Conservation (phyloP, 148 eudicot genomes). For the Spergularia marina region DNA sequence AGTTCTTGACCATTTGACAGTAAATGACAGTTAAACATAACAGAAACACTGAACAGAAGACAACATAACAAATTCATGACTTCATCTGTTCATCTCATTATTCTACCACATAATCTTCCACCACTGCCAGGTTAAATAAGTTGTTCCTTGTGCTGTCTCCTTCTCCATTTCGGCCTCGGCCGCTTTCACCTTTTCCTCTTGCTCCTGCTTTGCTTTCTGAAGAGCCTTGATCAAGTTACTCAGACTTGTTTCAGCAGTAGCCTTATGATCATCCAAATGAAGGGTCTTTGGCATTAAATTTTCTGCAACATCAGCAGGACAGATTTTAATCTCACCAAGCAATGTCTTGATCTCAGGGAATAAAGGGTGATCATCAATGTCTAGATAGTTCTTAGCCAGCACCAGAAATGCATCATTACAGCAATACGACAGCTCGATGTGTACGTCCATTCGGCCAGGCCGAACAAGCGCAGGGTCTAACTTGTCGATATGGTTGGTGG, state of each 20-base stretch:
- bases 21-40: too few species aligned
- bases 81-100: too few species aligned
- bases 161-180: not conserved
- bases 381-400: constrained; percentile 38
- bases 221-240: constrained; percentile 32
- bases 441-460: constrained; percentile 44
- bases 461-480: constrained; percentile 40
- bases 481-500: constrained; percentile 37
- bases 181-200: constrained; percentile 21
- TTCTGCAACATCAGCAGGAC: constrained; percentile 50
- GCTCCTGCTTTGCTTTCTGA: constrained; percentile 19
- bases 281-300: constrained; percentile 40
- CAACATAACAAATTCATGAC: too few species aligned
- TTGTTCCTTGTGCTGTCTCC: too few species aligned
- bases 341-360: constrained; percentile 23
- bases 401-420: constrained; percentile 36
- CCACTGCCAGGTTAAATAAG: too few species aligned
- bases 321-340: constrained; percentile 30
- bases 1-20: too few species aligned
- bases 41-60: too few species aligned
- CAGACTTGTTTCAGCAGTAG: constrained; percentile 23
- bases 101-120: too few species aligned
- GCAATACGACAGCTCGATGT: constrained; percentile 39
- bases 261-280: not conserved
- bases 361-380: constrained; percentile 32